These are phyloP conservation scores for Athelia sp. DNA, from an alignment of 1,284 basidiomycete species.

Conservation along the genomic window DNA sequence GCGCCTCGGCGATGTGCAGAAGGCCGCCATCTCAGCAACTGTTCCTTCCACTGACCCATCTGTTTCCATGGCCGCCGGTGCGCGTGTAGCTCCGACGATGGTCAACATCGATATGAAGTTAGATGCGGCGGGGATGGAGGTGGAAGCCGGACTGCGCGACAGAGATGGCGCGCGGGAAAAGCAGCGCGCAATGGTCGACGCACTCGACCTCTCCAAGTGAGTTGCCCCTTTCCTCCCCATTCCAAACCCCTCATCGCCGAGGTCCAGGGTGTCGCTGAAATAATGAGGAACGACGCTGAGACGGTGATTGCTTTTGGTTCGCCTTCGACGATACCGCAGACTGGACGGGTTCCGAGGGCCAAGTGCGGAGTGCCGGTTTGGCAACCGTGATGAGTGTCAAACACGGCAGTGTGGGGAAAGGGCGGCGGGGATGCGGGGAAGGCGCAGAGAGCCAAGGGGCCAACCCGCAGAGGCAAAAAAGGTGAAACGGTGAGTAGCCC, in stretches of 20 bases:
- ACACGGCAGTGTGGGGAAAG: constrained; percentile 47
- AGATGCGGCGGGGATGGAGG: constrained; percentile 62
- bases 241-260: constrained; percentile 3
- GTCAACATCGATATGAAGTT: constrained; percentile 54
- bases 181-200: constrained; percentile 82
- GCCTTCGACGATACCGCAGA: constrained; percentile 68
- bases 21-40: constrained; percentile 63
- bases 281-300: constrained; percentile 10
- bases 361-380: constrained; percentile 39
- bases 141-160: constrained; percentile 26
- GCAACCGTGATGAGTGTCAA: constrained; percentile 78
- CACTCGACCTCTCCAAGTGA: constrained; percentile 82
- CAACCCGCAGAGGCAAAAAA: constrained; percentile 56
- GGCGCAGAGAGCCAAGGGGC: constrained; percentile 43
- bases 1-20: constrained; percentile 77
- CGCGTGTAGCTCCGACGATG: constrained; percentile 18
- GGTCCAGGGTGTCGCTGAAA: constrained; percentile 16
- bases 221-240: constrained; percentile 20
- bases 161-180: constrained; percentile 50
- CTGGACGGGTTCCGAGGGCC: constrained; percentile 71
- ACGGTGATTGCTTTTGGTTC: constrained; percentile 31
- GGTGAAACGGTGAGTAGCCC: constrained; percentile 45
- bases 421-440: constrained; percentile 29
- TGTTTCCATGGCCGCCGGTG: constrained; percentile 12
- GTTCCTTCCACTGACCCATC: constrained; percentile 32